These are phyloP conservation scores for Cicer chorassanicum DNA, from an alignment of 306 rosid species.

Conservation along the genomic window DNA sequence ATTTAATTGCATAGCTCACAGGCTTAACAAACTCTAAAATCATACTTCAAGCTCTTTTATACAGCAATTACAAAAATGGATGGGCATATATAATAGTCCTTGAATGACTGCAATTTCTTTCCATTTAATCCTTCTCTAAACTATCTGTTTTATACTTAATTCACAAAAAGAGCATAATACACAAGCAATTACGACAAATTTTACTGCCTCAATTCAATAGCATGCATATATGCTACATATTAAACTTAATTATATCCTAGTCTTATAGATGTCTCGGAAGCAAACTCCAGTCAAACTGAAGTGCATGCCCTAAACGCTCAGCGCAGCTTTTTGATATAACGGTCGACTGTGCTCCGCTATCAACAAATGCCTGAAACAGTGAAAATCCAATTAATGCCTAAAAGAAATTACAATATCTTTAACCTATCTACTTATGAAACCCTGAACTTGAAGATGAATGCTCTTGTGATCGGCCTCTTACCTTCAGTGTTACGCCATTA, in stretches of 20 bases:
- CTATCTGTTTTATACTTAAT: constrained; percentile 15
- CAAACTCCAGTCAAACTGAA: constrained; percentile 36
- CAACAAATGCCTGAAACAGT: constrained; percentile 90
- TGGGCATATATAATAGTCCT: neutral
- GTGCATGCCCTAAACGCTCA: constrained; percentile 89
- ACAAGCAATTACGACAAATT: constrained; percentile 23
- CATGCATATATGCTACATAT: constrained; percentile 5
- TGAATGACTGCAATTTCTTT: neutral
- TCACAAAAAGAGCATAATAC: constrained; percentile 29
- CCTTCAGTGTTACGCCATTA: constrained; percentile 95
- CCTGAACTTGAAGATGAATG: constrained; percentile 38
- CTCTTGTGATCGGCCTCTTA: constrained; percentile 43
- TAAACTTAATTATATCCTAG: constrained; percentile 15
- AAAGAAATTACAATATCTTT: constrained; percentile 4
- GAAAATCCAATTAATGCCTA: constrained; percentile 29
- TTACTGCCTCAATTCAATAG: neutral
- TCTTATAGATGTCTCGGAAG: constrained; percentile 37
- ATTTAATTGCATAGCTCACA: constrained; percentile 22
- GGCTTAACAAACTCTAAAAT: constrained; percentile 35
- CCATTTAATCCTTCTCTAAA: constrained; percentile 11
- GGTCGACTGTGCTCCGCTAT: constrained; percentile 98
- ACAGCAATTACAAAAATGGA: constrained; percentile 5
- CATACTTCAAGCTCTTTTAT: constrained; percentile 8
- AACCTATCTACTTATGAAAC: constrained; percentile 16
- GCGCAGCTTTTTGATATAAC: constrained; percentile 97